Conservation (phyloP, 306 rosid genomes). For the Canavalia ensiformis region DNA sequence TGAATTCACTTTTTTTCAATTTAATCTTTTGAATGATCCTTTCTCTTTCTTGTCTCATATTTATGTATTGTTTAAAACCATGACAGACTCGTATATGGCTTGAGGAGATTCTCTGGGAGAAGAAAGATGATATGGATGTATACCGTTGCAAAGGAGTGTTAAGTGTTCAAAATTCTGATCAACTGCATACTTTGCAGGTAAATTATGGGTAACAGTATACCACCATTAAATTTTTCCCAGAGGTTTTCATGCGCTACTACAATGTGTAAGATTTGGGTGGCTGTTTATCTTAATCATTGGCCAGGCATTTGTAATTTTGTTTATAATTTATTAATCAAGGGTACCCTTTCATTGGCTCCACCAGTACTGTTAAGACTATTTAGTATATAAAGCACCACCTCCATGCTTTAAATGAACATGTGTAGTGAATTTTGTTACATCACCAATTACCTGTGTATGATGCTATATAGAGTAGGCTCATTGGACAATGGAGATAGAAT, state of each 20-base stretch:
- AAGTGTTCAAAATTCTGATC: constrained; percentile 68
- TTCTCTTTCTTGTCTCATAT: constrained; percentile 28
- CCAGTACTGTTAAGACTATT: not conserved
- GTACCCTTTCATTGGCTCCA: constrained; percentile 11
- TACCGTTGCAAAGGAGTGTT: constrained; percentile 95
- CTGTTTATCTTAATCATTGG: constrained; percentile 5
- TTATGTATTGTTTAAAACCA: constrained; percentile 25
- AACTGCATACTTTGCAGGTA: constrained; percentile 94
- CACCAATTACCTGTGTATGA: not conserved
- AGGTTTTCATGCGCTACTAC: constrained; percentile 5
- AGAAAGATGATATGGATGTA: constrained; percentile 88
- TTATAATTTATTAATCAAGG: constrained; percentile 5
- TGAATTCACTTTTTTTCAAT: constrained; percentile 16
- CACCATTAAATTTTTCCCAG: constrained; percentile 9
- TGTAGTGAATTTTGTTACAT: not conserved
- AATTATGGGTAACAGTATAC: not conserved
- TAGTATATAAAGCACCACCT: constrained; percentile 4
- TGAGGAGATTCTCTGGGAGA: constrained; percentile 98
- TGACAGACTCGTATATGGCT: constrained; percentile 81
- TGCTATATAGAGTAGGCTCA: not conserved
- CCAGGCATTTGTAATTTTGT: not conserved
- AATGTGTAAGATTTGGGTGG: not conserved
- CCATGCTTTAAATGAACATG: constrained; percentile 11
- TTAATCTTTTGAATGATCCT: constrained; percentile 26
- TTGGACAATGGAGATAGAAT: no score